Evolutionary conservation across 345 rosid genomes (phyloP), one percentile per base, ranked within the genome.

Genomic region (Corchorus olitorius): DNA sequence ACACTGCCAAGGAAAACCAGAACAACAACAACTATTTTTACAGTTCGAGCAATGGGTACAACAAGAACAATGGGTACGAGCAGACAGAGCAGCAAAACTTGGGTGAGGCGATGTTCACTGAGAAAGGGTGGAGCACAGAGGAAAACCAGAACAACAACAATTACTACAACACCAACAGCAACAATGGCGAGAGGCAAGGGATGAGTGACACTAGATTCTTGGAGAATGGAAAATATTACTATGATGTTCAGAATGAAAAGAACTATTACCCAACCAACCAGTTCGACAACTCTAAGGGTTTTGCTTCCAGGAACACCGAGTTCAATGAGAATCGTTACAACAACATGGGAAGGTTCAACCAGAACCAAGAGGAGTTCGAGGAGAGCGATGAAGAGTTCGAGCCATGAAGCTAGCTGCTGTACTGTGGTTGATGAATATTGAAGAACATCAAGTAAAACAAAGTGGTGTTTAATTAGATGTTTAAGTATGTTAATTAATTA

Each of bases 171-270:
- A 73, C 43, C 43, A 6, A 39, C 43, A 39, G 34, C 56, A 74
- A 77, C 45, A 82, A 84, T 65, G 74, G 6, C n/a, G 78, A 67
- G 74, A 83, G 78, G 75, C 82, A 80, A 80, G 87, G 87, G 22
- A 79, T 83, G 87, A 86, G 89, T 39, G 87, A 86, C 69, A 86
- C 89, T 11, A 80, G 89, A 35, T 86, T 73, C 80, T 61, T 86
- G 87, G 87, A 65, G 70, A 81, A 85, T 0, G 88, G 88, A 55
- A 83, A 77, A 33, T 85, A 85, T 66, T 83, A 37, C 52, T 56
- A 59, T 61, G 84, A 83, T 45, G 1, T 53, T 13, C 1, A 54
- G 13, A 52, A 6, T 20, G 78, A 65, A 33, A 41, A 75, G 9
- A 75, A 75, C 14, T 54, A 75, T 58, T 50, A 50, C 3, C 53